These are phyloP conservation scores for Candida sanyaensis DNA, from an alignment of 1,139 yeast genomes.

Conservation along the genomic window DNA sequence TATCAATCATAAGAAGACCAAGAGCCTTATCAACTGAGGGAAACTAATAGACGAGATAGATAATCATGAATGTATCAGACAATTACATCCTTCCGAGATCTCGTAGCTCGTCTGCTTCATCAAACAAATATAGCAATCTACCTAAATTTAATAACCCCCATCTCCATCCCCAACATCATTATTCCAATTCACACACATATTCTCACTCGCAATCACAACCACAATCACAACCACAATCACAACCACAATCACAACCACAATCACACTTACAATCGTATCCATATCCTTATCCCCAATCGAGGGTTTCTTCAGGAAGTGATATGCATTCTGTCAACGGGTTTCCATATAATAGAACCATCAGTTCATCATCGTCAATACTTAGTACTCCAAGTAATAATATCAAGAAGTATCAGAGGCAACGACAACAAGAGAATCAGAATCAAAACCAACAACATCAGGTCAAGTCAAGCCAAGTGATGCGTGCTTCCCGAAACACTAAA, in stretches of 20 bases:
- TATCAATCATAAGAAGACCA: not conserved
- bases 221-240: not conserved
- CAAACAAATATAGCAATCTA: conserved; percentile 18
- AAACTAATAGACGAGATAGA: not conserved
- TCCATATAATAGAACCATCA: conserved; percentile 23
- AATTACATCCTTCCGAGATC: conserved; percentile 2
- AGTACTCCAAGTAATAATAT: conserved; percentile 37
- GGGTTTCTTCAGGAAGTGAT: conserved; percentile 11
- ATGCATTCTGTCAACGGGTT: conserved; percentile 17
- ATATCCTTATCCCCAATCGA: conserved; percentile 5
- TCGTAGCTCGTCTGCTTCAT: conserved; percentile 2
- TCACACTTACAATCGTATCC: too few relatives aligned
- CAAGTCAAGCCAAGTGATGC: conserved; percentile 6
- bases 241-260: too few relatives aligned
- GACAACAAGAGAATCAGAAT: conserved; percentile 16
- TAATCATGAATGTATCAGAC: conserved; percentile 1
- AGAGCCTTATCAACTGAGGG: not conserved
- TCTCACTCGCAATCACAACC: too few relatives aligned
- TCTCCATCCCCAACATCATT: conserved; percentile 1
- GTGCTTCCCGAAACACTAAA: conserved; percentile 23
- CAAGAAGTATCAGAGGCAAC: conserved; percentile 24
- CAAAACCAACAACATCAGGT: conserved; percentile 16
- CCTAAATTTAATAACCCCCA: conserved; percentile 16
- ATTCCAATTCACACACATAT: not conserved
- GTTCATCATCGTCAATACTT: conserved; percentile 36